These are phyloP conservation scores for Ciborinia camelliae DNA, from an alignment of 2,329 filamentous ascomycete species.

Conservation along the genomic window DNA sequence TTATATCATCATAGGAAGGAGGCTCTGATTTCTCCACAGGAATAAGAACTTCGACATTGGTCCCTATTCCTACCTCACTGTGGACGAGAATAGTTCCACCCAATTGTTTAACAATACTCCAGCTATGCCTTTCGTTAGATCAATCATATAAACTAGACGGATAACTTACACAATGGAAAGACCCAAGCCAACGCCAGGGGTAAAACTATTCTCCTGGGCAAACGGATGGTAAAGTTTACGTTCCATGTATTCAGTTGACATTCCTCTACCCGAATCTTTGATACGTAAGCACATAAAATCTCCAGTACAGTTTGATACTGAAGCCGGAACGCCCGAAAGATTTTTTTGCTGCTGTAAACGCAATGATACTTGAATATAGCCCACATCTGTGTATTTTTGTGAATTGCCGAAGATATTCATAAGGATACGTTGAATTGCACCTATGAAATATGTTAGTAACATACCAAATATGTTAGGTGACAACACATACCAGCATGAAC, in stretches of 20 bases:
- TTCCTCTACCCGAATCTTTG: slow-evolving; percentile 60
- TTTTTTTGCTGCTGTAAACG: neutral
- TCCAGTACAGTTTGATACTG: slow-evolving; percentile 56
- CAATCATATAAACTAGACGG: neutral
- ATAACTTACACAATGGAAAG: slow-evolving; percentile 42
- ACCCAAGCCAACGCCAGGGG: slow-evolving; percentile 43
- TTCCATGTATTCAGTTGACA: slow-evolving; percentile 56
- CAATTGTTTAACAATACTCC: slow-evolving; percentile 40
- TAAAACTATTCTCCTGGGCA: slow-evolving; percentile 56
- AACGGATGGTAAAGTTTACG: slow-evolving; percentile 59
- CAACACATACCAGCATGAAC: slow-evolving; percentile 34
- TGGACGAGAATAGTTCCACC: slow-evolving; percentile 55
- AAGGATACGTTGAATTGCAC: slow-evolving; percentile 47
- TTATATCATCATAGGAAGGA: neutral
- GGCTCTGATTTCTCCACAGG: slow-evolving; percentile 17
- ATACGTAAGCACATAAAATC: slow-evolving; percentile 39
- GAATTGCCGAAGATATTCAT: slow-evolving; percentile 61
- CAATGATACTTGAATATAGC: slow-evolving; percentile 44
- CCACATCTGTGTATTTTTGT: slow-evolving; percentile 54
- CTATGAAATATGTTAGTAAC: slow-evolving; percentile 39
- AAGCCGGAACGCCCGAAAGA: slow-evolving; percentile 34
- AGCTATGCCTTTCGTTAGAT: slow-evolving; percentile 8
- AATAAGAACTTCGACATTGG: slow-evolving; percentile 47
- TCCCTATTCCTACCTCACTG: slow-evolving; percentile 50
- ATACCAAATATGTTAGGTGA: slow-evolving; percentile 52